These are phyloP conservation scores for Apophysomyces trapeziformis DNA, from an alignment of 371 early-diverging fungal genomes.

Conservation along the genomic window DNA sequence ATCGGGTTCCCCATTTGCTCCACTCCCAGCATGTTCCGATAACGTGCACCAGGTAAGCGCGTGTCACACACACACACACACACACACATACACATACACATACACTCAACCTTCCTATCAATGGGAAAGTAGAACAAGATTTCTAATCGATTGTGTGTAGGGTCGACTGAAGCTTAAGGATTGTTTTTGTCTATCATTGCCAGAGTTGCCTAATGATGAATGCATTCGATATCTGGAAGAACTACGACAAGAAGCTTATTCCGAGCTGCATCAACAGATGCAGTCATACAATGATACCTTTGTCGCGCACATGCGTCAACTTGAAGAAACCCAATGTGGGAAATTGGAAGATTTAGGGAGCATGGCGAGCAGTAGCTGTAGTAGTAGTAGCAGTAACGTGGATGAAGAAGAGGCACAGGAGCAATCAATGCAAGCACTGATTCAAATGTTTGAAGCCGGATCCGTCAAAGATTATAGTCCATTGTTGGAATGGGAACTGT, in stretches of 20 bases:
- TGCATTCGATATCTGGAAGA: slow-evolving; percentile 12
- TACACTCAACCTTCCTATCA: neutral
- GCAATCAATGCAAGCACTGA: slow-evolving; percentile 13
- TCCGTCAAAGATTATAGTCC: slow-evolving; percentile 26
- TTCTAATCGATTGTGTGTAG: neutral
- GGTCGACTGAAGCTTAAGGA: neutral
- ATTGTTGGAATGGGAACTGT: slow-evolving; percentile 10
- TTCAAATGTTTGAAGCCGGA: slow-evolving; percentile 23
- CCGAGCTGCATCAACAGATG: slow-evolving; percentile 25
- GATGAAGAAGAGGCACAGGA: slow-evolving; percentile 15
- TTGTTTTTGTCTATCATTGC: neutral
- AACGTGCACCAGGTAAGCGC: neutral
- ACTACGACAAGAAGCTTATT: slow-evolving; percentile 25
- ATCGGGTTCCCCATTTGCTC: neutral
- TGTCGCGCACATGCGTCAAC: slow-evolving; percentile 24
- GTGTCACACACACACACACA: neutral
- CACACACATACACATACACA: neutral
- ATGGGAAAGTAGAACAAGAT: neutral
- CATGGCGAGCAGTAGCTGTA: neutral
- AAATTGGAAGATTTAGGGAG: slow-evolving; percentile 1
- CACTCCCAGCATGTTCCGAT: neutral
- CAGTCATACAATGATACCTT: slow-evolving; percentile 29
- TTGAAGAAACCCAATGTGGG: slow-evolving; percentile 20
- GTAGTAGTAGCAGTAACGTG: slow-evolving; percentile 6
- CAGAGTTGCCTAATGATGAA: neutral